Evolutionary conservation across 495 filamentous ascomycete genomes (phyloP).

Genomic region (Monascus purpureus): DNA sequence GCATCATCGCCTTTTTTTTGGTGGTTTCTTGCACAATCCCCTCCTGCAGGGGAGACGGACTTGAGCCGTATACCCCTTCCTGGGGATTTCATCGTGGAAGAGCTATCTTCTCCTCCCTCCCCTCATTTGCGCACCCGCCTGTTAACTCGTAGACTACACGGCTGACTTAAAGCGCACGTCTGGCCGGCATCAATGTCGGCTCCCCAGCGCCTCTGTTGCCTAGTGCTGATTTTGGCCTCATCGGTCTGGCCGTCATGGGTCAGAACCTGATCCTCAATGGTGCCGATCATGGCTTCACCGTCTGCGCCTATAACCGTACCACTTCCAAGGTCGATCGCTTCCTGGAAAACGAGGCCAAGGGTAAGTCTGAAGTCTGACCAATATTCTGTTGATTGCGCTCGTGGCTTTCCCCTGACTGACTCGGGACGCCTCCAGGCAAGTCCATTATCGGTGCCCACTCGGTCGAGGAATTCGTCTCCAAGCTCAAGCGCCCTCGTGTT

Average conservation of each 20-base stretch:
- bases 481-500: constrained; percentile 91
- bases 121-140: too few species aligned
- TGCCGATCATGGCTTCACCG: constrained; percentile 90
- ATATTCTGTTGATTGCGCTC: constrained; percentile 2
- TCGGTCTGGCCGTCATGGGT: constrained; percentile 98
- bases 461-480: constrained; percentile 81
- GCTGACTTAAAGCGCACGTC: constrained; percentile 67
- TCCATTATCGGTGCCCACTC: constrained; percentile 86
- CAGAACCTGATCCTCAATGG: constrained; percentile 98
- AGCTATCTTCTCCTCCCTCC: not conserved
- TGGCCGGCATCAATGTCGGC: constrained; percentile 72
- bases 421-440: constrained; percentile 48
- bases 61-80: too few species aligned
- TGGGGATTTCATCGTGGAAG: too few species aligned
- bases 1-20: constrained; percentile 2
- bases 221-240: constrained; percentile 89
- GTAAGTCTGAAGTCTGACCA: constrained; percentile 24
- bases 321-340: constrained; percentile 95
- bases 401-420: constrained; percentile 4
- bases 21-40: constrained; percentile 6
- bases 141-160: too few species aligned
- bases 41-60: too few species aligned
- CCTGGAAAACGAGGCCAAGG: constrained; percentile 85
- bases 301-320: constrained; percentile 96
- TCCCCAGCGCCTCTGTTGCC: constrained; percentile 39